These are phyloP conservation scores for Didymellaceae sp. DNA, from an alignment of 2,329 filamentous ascomycete species.

Conservation along the genomic window DNA sequence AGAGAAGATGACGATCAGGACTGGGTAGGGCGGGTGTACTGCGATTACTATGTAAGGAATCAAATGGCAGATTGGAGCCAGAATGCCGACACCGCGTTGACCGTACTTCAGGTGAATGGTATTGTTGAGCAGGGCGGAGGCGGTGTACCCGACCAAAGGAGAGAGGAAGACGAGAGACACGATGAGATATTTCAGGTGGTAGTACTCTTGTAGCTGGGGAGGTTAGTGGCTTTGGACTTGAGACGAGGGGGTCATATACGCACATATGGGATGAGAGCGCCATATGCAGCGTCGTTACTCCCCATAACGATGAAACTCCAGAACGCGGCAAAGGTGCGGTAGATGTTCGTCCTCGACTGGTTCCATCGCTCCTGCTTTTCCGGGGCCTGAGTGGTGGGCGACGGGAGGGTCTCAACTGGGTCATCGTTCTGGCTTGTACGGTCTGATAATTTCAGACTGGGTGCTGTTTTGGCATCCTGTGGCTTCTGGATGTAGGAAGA, in stretches of 20 bases:
- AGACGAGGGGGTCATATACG: too few relatives aligned
- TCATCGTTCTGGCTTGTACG: slow-evolving; percentile 27
- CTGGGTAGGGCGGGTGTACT: slow-evolving; percentile 72
- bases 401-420: slow-evolving; percentile 52
- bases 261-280: slow-evolving; percentile 61
- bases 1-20: slow-evolving; percentile 68
- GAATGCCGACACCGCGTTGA: slow-evolving; percentile 72
- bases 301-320: slow-evolving; percentile 71
- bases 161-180: slow-evolving; percentile 72
- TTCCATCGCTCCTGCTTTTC: slow-evolving; percentile 67
- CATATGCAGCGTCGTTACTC: slow-evolving; percentile 71
- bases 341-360: slow-evolving; percentile 63
- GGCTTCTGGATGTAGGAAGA: slow-evolving; percentile 30
- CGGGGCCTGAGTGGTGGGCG: slow-evolving; percentile 52
- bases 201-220: slow-evolving; percentile 66
- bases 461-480: slow-evolving; percentile 26
- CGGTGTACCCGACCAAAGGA: slow-evolving; percentile 69
- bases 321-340: slow-evolving; percentile 64
- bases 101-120: slow-evolving; percentile 68
- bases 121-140: slow-evolving; percentile 70
- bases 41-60: slow-evolving; percentile 69
- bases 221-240: neutral
- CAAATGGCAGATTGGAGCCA: slow-evolving; percentile 69
- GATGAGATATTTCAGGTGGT: slow-evolving; percentile 65
- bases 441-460: slow-evolving; percentile 25